Evolutionary conservation across 2,329 filamentous ascomycete species (phyloP).

Genomic region (Apiospora phragmitis): DNA sequence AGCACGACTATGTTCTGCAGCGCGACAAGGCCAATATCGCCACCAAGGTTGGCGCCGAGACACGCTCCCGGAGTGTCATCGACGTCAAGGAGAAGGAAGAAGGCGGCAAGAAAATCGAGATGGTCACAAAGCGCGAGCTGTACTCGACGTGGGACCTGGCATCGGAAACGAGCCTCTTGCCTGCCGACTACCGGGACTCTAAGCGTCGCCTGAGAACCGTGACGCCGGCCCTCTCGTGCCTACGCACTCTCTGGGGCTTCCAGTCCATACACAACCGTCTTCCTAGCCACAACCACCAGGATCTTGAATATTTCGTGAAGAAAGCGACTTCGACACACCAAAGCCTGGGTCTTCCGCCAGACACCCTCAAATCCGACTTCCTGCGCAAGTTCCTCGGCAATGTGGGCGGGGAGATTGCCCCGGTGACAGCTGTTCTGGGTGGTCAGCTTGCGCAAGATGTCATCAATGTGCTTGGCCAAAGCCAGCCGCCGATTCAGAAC

Average conservation of each 20-base stretch:
- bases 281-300: constrained; percentile 58
- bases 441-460: constrained; percentile 93
- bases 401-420: constrained; percentile 78
- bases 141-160: constrained; percentile 89
- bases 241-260: constrained; percentile 91
- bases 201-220: constrained; percentile 72
- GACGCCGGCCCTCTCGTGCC: constrained; percentile 80
- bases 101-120: constrained; percentile 71
- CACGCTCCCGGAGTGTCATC: constrained; percentile 74
- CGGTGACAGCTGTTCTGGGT: constrained; percentile 85
- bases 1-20: constrained; percentile 87
- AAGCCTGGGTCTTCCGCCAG: constrained; percentile 67
- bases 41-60: constrained; percentile 64
- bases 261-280: constrained; percentile 58
- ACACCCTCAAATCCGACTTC: constrained; percentile 69
- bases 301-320: constrained; percentile 75
- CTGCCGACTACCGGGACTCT: constrained; percentile 67
- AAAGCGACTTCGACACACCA: constrained; percentile 78
- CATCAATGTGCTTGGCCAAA: constrained; percentile 89
- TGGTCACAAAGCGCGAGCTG: constrained; percentile 87
- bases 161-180: constrained; percentile 72
- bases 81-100: constrained; percentile 70
- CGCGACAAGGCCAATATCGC: constrained; percentile 77
- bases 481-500: constrained; percentile 95
- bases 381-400: constrained; percentile 85